Base-by-base conservation (phyloP, 176 grass and related monocot genomes). In the Paspalum vaginatum region DNA sequence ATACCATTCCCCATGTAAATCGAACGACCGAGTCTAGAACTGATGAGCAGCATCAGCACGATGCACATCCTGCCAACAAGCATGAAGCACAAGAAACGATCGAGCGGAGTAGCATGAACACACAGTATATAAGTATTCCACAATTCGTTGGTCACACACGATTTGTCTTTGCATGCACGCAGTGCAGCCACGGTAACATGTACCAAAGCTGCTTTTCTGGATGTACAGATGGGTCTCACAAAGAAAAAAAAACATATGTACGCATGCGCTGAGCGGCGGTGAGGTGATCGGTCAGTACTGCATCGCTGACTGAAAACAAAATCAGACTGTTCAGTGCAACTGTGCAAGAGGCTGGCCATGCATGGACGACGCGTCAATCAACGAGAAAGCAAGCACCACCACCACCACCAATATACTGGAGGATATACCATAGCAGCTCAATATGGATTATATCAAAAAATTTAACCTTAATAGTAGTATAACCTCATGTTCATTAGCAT, bases 11-110 rank as follows among this genome's bases (percentile, higher is more conserved):
- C 44, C 24, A 55, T 41, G 20, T 56, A 73, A 39, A 61, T 49
- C 25, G 18, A n/a, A 47, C 25, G 47, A 70, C 45, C 43, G 8
- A 49, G 67, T 70, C 67, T 47, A 27, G 8, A 51, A 61, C 41
- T 37, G 77, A 78, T 12, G 5, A 39, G 65, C 42, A 65, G 52
- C 11, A 18, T 24, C 6, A 57, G 49, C 44, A 9, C 9, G 49
- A 61, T 14, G 15, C 81, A 65, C 20, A 22, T 68, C 42, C 65
- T 24, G 21, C 65, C 42, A 68, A 46, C n/a, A 69, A 46, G 65
- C 40, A 24, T 68, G n/a, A 25, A 69, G n/a, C 65, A 14, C 20
- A 21, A 58, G 11, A 11, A 25, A 25, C 21, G 56, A 25, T 20
- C 56, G 3, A 59, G 56, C 11, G 47, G 43, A 69, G 11, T 68